Percentiles rank a stretch among this genome's conserved stretches.
Conservation (phyloP, 148 eudicot genomes). For the Rhododendron mucronatum region DNA sequence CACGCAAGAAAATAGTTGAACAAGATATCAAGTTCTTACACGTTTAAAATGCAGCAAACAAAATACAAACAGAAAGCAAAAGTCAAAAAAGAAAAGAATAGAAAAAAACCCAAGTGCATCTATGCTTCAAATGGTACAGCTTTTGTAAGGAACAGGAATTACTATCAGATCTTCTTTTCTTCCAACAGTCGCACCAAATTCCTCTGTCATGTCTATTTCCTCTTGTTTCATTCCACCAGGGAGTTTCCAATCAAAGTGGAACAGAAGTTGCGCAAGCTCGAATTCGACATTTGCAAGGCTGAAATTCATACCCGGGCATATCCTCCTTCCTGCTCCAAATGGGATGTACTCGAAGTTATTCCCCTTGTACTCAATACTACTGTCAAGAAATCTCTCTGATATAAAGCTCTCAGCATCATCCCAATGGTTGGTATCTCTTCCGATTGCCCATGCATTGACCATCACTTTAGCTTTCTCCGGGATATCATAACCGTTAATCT, state of each 20-base stretch:
- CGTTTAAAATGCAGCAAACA: not conserved
- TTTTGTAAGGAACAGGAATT: constrained; percentile 8
- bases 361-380: constrained; percentile 22
- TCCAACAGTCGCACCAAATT: not conserved
- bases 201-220: constrained; percentile 27
- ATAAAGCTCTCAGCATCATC: constrained; percentile 23
- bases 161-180: constrained; percentile 20
- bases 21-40: not conserved
- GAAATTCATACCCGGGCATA: constrained; percentile 26
- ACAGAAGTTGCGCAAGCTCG: constrained; percentile 20
- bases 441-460: constrained; percentile 31
- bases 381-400: constrained; percentile 30
- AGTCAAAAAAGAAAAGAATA: no score
- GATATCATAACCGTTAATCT: constrained; percentile 25
- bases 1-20: not conserved
- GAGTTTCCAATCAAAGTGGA: constrained; percentile 32
- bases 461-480: constrained; percentile 19
- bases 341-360: constrained; percentile 25
- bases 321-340: constrained; percentile 38
- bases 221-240: constrained; percentile 10
- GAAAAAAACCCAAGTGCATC: not conserved
- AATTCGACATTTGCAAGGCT: constrained; percentile 29
- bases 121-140: not conserved
- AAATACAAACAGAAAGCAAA: not conserved
- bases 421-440: constrained; percentile 25